phyloP scores from a whole-genome alignment of 2,329 filamentous ascomycete genomes.

The Alternaria sp. region DNA sequence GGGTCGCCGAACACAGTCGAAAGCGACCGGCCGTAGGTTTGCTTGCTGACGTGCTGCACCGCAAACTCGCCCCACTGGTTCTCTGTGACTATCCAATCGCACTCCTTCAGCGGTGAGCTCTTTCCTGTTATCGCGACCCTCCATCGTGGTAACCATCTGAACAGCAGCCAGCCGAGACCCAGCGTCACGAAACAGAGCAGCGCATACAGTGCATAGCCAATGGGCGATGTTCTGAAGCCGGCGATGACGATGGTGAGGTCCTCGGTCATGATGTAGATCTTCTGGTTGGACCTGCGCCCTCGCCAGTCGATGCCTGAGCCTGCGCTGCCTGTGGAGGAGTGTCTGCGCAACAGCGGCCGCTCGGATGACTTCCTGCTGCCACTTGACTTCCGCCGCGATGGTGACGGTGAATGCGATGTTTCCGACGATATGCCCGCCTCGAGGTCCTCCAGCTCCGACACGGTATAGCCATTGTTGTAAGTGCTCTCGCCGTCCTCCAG shows the following conservation, averaged over 20 bases:
- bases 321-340: slow-evolving; percentile 73
- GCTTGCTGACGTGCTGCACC: slow-evolving; percentile 70
- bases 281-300: slow-evolving; percentile 77
- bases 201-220: slow-evolving; percentile 74
- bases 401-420: slow-evolving; percentile 27
- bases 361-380: slow-evolving; percentile 64
- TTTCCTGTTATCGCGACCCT: slow-evolving; percentile 77
- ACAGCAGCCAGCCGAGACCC: slow-evolving; percentile 81
- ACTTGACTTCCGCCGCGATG: slow-evolving; percentile 66
- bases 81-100: slow-evolving; percentile 92
- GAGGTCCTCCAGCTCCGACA: slow-evolving; percentile 59
- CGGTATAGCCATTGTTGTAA: slow-evolving; percentile 44
- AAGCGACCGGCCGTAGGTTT: slow-evolving; percentile 66
- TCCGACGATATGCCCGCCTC: slow-evolving; percentile 41
- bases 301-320: slow-evolving; percentile 64
- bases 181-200: slow-evolving; percentile 73
- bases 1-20: slow-evolving; percentile 72
- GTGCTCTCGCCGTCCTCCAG: slow-evolving; percentile 41
- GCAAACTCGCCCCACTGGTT: slow-evolving; percentile 96
- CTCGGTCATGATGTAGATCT: slow-evolving; percentile 90
- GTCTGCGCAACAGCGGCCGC: slow-evolving; percentile 71
- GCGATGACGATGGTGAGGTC: slow-evolving; percentile 93
- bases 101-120: slow-evolving; percentile 71
- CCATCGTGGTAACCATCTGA: slow-evolving; percentile 91
- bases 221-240: slow-evolving; percentile 79